Evolutionary conservation across 1,139 yeast genomes (phyloP).

Genomic region (Candida sp.): DNA sequence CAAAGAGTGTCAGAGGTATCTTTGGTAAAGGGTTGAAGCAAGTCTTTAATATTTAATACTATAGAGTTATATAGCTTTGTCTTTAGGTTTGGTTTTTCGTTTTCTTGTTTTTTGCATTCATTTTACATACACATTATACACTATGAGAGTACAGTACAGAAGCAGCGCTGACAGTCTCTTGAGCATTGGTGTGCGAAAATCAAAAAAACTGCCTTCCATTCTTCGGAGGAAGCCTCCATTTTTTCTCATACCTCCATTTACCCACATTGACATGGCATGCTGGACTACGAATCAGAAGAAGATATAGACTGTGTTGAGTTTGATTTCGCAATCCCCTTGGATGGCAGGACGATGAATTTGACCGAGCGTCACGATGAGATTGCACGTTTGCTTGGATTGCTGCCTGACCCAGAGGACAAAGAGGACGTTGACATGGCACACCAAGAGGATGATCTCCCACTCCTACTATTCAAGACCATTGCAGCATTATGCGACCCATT

Average conservation of each 20-base stretch:
- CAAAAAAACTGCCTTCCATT: background rate
- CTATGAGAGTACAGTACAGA: background rate
- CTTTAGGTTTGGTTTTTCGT: background rate
- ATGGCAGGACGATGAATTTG: constrained; percentile 18
- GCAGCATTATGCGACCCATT: constrained; percentile 64
- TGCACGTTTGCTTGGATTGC: constrained; percentile 21
- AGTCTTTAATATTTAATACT: constrained; percentile 21
- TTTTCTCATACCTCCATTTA: background rate
- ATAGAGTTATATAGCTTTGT: background rate
- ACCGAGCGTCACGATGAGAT: constrained; percentile 25
- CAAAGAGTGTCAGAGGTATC: constrained; percentile 36
- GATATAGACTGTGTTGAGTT: constrained; percentile 26
- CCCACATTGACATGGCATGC: constrained; percentile 24
- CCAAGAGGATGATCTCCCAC: background rate
- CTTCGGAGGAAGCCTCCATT: background rate
- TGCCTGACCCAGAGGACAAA: constrained; percentile 19
- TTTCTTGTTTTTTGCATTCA: constrained; percentile 1
- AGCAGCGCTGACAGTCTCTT: background rate
- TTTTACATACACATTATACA: background rate
- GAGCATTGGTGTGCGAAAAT: background rate
- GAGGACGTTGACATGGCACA: constrained; percentile 4
- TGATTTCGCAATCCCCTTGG: constrained; percentile 28
- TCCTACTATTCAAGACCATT: constrained; percentile 29
- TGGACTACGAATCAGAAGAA: constrained; percentile 25
- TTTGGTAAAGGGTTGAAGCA: constrained; percentile 35